These are phyloP conservation scores for Dispira simplex DNA, from an alignment of 192 early-diverging fungal species.

Conservation along the genomic window DNA sequence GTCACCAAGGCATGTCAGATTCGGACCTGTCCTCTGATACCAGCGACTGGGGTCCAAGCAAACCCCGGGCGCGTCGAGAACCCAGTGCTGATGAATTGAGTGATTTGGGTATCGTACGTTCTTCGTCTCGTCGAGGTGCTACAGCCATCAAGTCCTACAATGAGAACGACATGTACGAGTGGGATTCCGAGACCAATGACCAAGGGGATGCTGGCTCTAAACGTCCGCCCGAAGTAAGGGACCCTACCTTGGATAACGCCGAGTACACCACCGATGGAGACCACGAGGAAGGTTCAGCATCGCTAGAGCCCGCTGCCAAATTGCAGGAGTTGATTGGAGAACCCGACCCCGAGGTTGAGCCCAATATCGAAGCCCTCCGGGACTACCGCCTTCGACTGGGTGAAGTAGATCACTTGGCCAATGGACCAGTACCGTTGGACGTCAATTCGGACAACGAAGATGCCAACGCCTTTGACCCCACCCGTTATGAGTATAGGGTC, in stretches of 20 bases:
- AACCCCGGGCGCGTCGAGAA: too few relatives aligned
- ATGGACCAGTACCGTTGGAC: slow-evolving; percentile 10
- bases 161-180: slow-evolving; percentile 24
- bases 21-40: background rate
- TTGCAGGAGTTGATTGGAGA: slow-evolving; percentile 23
- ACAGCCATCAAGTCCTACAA: slow-evolving; percentile 26
- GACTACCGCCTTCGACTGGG: slow-evolving; percentile 19
- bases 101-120: background rate
- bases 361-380: slow-evolving; percentile 27
- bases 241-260: background rate
- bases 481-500: slow-evolving; percentile 67
- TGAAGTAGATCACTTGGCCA: too few relatives aligned
- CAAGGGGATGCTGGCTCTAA: slow-evolving; percentile 14
- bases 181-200: slow-evolving; percentile 23
- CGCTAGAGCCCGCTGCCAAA: slow-evolving; percentile 4
- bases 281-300: slow-evolving; percentile 14
- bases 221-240: too few relatives aligned
- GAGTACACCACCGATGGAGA: background rate
- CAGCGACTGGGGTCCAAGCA: background rate
- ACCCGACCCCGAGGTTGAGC: slow-evolving; percentile 16
- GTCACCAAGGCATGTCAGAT: too few relatives aligned
- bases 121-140: slow-evolving; percentile 12
- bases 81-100: too few relatives aligned
- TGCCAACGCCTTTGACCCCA: slow-evolving; percentile 5
- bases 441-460: background rate